Percentiles rank a stretch among this genome's conserved stretches.
Evolutionary conservation across 148 eudicot species (phyloP).

Genomic region (Oxyria digyna): DNA sequence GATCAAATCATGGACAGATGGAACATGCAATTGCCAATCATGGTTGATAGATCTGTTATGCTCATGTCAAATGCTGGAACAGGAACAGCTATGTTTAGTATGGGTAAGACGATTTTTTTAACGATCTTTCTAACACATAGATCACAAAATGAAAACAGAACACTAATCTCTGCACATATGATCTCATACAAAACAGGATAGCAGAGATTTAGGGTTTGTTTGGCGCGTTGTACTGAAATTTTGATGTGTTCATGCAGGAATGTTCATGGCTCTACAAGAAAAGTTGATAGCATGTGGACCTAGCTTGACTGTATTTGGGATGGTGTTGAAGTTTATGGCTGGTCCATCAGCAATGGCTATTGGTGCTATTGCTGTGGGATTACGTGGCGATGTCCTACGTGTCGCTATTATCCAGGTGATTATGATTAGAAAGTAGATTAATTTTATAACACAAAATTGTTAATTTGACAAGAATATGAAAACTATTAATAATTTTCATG

Average conservation of each 20-base stretch:
- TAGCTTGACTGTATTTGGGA: conserved; percentile 34
- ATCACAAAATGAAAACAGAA: too few species aligned
- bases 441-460: background rate
- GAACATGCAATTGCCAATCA: conserved; percentile 46
- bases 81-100: conserved; percentile 77
- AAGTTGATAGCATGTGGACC: conserved; percentile 68
- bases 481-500: background rate
- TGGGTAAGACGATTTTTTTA: conserved; percentile 33
- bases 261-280: conserved; percentile 83
- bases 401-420: conserved; percentile 71
- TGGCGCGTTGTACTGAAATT: too few species aligned
- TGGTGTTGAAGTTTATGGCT: conserved; percentile 59
- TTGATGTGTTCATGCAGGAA: conserved; percentile 31
- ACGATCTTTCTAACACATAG: background rate
- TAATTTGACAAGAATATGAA: background rate
- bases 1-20: conserved; percentile 31
- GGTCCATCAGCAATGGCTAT: conserved; percentile 62
- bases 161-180: too few species aligned
- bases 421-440: background rate
- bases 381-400: conserved; percentile 54
- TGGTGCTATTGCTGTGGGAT: conserved; percentile 43
- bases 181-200: too few species aligned
- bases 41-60: conserved; percentile 47
- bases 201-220: too few species aligned
- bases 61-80: conserved; percentile 73